Evolutionary conservation across 139 green algal genomes (phyloP), one percentile per base, ranked within the genome.

Genomic region (Marvania coccoides): DNA sequence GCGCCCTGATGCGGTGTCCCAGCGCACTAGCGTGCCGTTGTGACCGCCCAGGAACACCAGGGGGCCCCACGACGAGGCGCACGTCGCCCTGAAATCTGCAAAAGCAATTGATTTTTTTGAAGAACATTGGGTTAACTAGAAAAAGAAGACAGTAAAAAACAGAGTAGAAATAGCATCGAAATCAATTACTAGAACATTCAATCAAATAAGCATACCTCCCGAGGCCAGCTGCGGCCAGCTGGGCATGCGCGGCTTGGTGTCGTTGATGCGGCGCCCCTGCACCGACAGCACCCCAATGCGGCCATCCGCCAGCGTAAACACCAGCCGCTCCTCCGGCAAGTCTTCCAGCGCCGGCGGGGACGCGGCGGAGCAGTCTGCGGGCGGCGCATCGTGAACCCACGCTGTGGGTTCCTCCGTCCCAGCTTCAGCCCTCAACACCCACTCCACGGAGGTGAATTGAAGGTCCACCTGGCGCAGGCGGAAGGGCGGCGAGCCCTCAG

Each of bases 371-470:
- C 34, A 12, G 28, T 15, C n/a, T 66, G 30, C 3, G 14, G 26
- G 24, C 13, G 54, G n/a, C 26, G 24, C 13, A 34, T 64, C 37
- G 15, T 56, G 23, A 51, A 51, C 42, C 19, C 19, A 51, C 36
- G n/a, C 51, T 40, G 61, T 24, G n/a, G 61, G 36, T 23, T 13
- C 34, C 4, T 30, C 61, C 42, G 23, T 6, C 8, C 15, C 31
- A 3, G 19, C 40, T 31, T 26, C 23, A 5, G 24, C 58, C 3
- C 29, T 42, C 12, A 78, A 62, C 47, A 87, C 62, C 88, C 88
- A 95, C 66, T 93, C 88, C 23, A 91, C 83, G 24, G 85, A 74
- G 6, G 75, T 84, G 75, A 92, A 91, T 14, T 81, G 81, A 30
- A 92, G 74, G 69, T 94, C 84, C n/a, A 94, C 66, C 42, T 90